Base-by-base conservation (phyloP, 2,329 filamentous ascomycete genomes). In the Hymenoscyphus linearis region DNA sequence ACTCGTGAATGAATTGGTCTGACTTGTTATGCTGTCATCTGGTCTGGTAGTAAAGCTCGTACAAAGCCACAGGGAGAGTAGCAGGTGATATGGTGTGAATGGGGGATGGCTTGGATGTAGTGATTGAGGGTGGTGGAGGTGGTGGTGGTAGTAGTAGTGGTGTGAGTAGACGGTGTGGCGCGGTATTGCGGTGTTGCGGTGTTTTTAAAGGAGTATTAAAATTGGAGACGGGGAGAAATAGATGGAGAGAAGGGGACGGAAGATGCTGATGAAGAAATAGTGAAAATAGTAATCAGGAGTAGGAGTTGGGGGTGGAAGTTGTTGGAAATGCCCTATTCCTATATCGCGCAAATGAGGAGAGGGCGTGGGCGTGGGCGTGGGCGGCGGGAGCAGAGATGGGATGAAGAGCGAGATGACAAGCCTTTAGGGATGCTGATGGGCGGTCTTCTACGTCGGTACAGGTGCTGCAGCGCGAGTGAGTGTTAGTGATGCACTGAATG, bases 231-330 rank as follows among this genome's bases (percentile, higher is more conserved):
- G 27, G 27, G 36, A 14, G 57, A 35, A 52, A 52, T 37, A 7
- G 27, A 6, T n/a, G 35, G 26, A 37, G 37, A 14, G 14, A 47
- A 50, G 60, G 55, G 58, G 47, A 35, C 25, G 47, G 58, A 35
- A 58, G 60, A 58, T 55, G 55, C n/a, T 47, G n/a, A 55, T 27
- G 60, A 44, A 27, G 22, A 53, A 18, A 36, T 25, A 50, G 26
- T 26, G 54, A 22, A n/a, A 31, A 36, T 57, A 25, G 40, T n/a
- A 47, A 47, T n/a, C 22, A 36, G 35, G 44, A 57, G 53, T 6
- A n/a, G n/a, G n/a, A n/a, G n/a, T 35, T 27, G 35, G n/a, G n/a
- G n/a, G 22, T 31, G 44, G 27, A 35, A 27, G 52, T 12, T 25
- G 26, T 37, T 31, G 55, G 40, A 57, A 31, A 47, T 57, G 55